A percentile compares a stretch with the other conserved stretches of the same genome.
Conservation (phyloP, 371 early-diverging fungal genomes). For the Lichtheimia corymbifera region DNA sequence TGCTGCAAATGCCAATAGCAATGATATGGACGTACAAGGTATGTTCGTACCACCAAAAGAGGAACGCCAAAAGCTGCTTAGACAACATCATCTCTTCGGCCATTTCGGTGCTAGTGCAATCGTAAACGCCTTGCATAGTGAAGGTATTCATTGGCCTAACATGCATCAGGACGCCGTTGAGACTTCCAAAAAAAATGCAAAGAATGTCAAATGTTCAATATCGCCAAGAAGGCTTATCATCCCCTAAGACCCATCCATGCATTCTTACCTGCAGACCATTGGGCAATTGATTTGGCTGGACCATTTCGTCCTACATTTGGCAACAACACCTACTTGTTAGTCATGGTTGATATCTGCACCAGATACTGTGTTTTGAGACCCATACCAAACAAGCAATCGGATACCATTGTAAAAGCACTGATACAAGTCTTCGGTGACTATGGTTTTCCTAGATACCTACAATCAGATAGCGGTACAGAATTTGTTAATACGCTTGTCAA, state of each 20-base stretch:
- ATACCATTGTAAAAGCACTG: constrained; percentile 13
- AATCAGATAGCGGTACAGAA: constrained; percentile 24
- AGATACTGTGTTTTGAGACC: constrained; percentile 18
- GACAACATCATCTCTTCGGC: no score
- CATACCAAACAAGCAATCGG: constrained; percentile 13
- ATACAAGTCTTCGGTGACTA: constrained; percentile 17
- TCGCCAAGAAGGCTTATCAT: constrained; percentile 15
- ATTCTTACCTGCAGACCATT: constrained; percentile 15
- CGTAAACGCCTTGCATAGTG: no score
- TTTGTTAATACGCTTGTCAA: constrained; percentile 19
- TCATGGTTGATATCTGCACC: constrained; percentile 25
- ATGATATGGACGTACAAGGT: no score
- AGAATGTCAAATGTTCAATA: constrained; percentile 17
- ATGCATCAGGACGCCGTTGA: constrained; percentile 16
- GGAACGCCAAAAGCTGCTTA: no score
- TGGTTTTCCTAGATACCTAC: constrained; percentile 23
- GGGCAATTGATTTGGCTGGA: constrained; percentile 29
- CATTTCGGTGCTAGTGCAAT: no score
- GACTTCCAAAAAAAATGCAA: constrained; percentile 12
- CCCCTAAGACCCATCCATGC: constrained; percentile 19
- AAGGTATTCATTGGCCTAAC: constrained; percentile 17
- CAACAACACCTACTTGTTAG: constrained; percentile 16
- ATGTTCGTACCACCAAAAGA: no score
- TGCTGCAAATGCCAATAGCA: no score
- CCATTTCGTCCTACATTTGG: constrained; percentile 12